Percentiles rank a stretch among this genome's conserved stretches.
These are phyloP conservation scores for Eutrema yunnanense DNA, from an alignment of 345 rosid genomes.

Conservation along the genomic window DNA sequence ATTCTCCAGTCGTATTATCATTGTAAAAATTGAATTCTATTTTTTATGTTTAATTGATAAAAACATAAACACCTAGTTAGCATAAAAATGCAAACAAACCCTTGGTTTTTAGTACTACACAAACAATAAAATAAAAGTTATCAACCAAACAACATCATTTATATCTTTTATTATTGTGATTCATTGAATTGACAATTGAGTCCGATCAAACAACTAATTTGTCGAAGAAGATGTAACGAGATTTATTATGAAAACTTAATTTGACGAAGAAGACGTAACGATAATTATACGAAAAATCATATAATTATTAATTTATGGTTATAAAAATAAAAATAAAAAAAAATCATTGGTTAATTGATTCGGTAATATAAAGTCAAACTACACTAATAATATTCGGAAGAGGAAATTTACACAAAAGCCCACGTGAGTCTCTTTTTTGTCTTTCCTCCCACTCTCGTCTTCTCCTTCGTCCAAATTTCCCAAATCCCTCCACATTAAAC, in stretches of 20 bases:
- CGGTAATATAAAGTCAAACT: conserved; percentile 11
- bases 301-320: neutral
- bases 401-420: neutral
- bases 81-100: too few species aligned
- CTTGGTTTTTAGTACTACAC: neutral
- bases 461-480: conserved; percentile 3
- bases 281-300: neutral
- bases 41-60: too few species aligned
- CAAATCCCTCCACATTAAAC: conserved; percentile 25
- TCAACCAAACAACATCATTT: neutral
- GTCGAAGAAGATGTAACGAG: neutral
- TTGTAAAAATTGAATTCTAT: too few species aligned
- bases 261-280: neutral
- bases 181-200: neutral
- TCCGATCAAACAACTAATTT: neutral
- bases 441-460: neutral
- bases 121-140: too few species aligned
- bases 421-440: neutral
- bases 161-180: neutral
- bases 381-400: neutral
- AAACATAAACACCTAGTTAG: too few species aligned
- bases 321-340: neutral
- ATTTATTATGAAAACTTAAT: neutral
- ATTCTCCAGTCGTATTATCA: too few species aligned
- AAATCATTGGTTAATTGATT: conserved; percentile 1